These are phyloP conservation scores for Phytophthora pseudosyringae DNA, from an alignment of 352 stramenopile species.

Conservation along the genomic window DNA sequence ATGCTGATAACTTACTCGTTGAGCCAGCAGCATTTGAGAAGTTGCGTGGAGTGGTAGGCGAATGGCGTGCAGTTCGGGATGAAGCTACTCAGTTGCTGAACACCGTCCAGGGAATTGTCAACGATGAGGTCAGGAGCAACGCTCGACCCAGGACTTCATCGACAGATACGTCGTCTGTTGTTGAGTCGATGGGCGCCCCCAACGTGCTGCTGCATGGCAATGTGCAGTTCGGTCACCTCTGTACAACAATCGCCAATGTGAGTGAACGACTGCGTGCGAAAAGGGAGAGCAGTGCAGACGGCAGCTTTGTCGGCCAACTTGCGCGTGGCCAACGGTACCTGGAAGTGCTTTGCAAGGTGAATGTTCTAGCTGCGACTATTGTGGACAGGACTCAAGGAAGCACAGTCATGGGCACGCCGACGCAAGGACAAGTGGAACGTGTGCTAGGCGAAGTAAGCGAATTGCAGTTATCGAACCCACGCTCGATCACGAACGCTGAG, in stretches of 20 bases:
- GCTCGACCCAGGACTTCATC: slow-evolving; percentile 1
- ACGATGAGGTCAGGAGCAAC: slow-evolving; percentile 22
- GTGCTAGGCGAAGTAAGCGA: slow-evolving; percentile 42
- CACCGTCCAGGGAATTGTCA: slow-evolving; percentile 28
- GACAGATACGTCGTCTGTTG: slow-evolving; percentile 11
- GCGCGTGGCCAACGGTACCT: slow-evolving; percentile 30
- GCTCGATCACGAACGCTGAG: slow-evolving; percentile 47
- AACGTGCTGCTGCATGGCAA: slow-evolving; percentile 31
- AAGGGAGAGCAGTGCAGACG: slow-evolving; percentile 20
- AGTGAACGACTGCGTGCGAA: slow-evolving; percentile 18
- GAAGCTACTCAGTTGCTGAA: slow-evolving; percentile 32
- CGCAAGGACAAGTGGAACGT: slow-evolving; percentile 35
- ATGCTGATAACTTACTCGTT: slow-evolving; percentile 34
- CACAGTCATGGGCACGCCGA: slow-evolving; percentile 23
- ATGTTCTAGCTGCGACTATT: slow-evolving; percentile 31
- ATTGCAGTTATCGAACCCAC: slow-evolving; percentile 18
- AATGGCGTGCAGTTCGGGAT: slow-evolving; percentile 38
- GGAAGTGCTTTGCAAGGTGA: slow-evolving; percentile 40
- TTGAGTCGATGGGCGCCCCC: slow-evolving; percentile 28
- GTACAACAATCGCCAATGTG: slow-evolving; percentile 17
- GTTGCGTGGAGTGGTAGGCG: slow-evolving; percentile 32
- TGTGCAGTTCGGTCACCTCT: slow-evolving; percentile 28
- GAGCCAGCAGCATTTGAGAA: slow-evolving; percentile 26
- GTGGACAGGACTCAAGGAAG: slow-evolving; percentile 16
- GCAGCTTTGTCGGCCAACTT: slow-evolving; percentile 26